Evolutionary conservation across 2,329 filamentous ascomycete genomes (phyloP), one percentile per base, ranked within the genome.

Genomic region (Exutisphaerella laricina): DNA sequence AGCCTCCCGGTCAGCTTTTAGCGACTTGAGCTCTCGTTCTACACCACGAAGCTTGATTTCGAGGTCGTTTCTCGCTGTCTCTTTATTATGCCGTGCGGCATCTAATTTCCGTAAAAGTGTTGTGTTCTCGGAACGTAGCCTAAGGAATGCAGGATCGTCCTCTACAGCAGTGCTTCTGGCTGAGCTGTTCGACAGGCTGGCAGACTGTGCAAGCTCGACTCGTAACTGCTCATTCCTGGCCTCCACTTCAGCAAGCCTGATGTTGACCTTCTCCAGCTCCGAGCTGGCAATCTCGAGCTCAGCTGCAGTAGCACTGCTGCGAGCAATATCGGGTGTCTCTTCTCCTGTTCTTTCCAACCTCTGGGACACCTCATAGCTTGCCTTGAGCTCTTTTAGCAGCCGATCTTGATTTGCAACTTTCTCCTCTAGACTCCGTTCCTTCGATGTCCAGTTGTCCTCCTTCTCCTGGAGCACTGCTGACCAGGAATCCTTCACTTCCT

Each of bases 321-420:
- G 74, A 20, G 72, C 72, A 13, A 60, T 50, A n/a, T 66, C 67
- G 18, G 77, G 76, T 13, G 71, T 68, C 14, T 84, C 80, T 7
- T 69, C 69, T 23, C 84, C 83, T 10, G 80, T 79, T 54, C 82
- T 83, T 39, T 83, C 89, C 38, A 98, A 72, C 38, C 92, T 79
- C 64, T 97, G 89, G 33, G 87, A 92, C 41, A 98, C 92, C 66
- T 98, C 92, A 61, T 96, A 96, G 69, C 82, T 96, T 18, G 92
- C 92, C 68, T 96, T 97, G 61, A 97, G 80, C 65, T 98, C 94
- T 60, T 85, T 95, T 55, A 98, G 68, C 28, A 98, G 69, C 5
- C 88, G 81, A 36, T 98, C 92, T 62, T 98, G 90, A 56, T 84
- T 94, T 64, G 96, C 90, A 3, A 94, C 74, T 68, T 96, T 97